These are phyloP conservation scores for Apiospora hydei DNA, from an alignment of 2,329 filamentous ascomycete genomes.

Conservation along the genomic window DNA sequence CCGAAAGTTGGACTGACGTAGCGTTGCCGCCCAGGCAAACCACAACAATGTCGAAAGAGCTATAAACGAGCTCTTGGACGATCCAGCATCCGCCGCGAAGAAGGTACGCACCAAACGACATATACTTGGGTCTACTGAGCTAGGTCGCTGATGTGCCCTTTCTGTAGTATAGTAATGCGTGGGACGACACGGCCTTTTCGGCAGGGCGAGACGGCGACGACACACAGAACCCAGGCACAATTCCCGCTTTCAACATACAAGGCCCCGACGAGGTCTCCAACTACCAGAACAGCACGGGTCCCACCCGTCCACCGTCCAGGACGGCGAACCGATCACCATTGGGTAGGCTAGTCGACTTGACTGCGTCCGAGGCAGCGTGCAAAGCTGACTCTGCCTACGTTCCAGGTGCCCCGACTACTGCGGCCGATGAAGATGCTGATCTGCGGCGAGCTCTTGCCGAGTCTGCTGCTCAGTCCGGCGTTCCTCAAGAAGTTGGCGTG, in stretches of 20 bases:
- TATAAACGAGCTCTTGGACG: conserved; percentile 60
- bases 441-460: conserved; percentile 63
- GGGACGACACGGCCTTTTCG: conserved; percentile 63
- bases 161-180: conserved; percentile 52
- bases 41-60: conserved; percentile 57
- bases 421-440: conserved; percentile 60
- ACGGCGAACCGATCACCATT: conserved; percentile 64
- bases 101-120: neutral
- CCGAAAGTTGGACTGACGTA: neutral
- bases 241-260: conserved; percentile 63
- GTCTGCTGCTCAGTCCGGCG: conserved; percentile 53
- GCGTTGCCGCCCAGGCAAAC: conserved; percentile 45
- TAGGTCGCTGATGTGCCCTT: conserved; percentile 48
- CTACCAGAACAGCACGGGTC: conserved; percentile 52
- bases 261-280: conserved; percentile 55
- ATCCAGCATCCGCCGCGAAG: conserved; percentile 40
- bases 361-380: conserved; percentile 51
- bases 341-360: conserved; percentile 58
- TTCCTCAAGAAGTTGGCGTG: conserved; percentile 61
- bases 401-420: conserved; percentile 47
- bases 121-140: conserved; percentile 26
- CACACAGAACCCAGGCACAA: conserved; percentile 47
- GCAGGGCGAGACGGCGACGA: conserved; percentile 59
- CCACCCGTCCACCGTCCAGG: conserved; percentile 69
- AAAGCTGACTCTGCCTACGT: conserved; percentile 40